These are phyloP conservation scores for Eucalyptus erythrocorys DNA, from an alignment of 345 rosid genomes.

Conservation along the genomic window DNA sequence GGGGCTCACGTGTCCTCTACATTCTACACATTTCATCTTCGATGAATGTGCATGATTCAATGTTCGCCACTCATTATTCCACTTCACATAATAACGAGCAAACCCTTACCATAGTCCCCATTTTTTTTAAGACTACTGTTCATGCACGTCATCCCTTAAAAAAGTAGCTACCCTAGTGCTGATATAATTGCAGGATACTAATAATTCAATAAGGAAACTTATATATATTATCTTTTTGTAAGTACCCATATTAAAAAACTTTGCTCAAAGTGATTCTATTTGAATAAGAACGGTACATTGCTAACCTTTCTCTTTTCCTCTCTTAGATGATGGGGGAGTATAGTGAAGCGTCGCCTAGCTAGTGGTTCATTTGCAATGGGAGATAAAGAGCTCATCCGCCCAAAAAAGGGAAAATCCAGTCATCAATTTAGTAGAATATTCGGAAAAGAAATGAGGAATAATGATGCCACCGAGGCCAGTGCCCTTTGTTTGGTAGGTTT, in stretches of 20 bases:
- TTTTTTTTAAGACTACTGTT: neutral
- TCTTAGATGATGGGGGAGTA: neutral
- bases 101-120: neutral
- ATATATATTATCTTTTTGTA: neutral
- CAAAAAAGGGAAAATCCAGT: neutral
- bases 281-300: neutral
- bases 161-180: neutral
- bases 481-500: neutral
- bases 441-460: neutral
- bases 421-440: neutral
- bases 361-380: neutral
- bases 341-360: neutral
- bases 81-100: neutral
- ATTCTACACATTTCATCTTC: neutral
- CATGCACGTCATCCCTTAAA: neutral
- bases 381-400: neutral
- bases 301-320: neutral
- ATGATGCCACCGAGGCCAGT: neutral
- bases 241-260: neutral
- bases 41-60: neutral
- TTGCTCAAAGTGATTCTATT: neutral
- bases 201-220: neutral
- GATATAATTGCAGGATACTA: neutral
- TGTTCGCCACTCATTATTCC: neutral
- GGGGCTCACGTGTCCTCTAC: neutral